Percentiles rank a stretch among this genome's conserved stretches.
Conservation (phyloP, 108 stramenopile species). For the Nannochloropsis oceanica region DNA sequence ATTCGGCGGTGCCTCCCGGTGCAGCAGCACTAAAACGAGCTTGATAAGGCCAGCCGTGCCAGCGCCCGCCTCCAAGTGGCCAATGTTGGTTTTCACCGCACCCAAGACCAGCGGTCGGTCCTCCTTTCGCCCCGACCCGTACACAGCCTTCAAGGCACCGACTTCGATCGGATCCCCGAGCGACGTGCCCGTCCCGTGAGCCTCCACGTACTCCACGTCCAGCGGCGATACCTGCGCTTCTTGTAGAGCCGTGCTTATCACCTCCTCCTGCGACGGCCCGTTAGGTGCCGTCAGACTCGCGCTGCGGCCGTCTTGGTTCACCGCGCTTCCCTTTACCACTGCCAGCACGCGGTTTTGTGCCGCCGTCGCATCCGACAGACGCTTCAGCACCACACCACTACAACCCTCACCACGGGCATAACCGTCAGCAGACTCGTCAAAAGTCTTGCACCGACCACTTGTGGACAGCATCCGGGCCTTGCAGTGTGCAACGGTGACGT, state of each 20-base stretch:
- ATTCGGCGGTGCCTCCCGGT: constrained; percentile 24
- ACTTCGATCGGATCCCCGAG: constrained; percentile 42
- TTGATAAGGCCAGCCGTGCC: constrained; percentile 39
- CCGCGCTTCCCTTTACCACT: constrained; percentile 15
- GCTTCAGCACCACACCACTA: constrained; percentile 10
- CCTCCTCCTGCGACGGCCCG: constrained; percentile 23
- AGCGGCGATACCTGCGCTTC: constrained; percentile 8
- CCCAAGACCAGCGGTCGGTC: constrained; percentile 30
- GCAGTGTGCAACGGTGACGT: constrained; percentile 10
- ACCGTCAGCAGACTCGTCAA: constrained; percentile 12
- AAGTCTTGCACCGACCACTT: constrained; percentile 29
- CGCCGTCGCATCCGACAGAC: constrained; percentile 2
- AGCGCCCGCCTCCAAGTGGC: constrained; percentile 39
- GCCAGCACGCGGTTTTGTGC: not conserved
- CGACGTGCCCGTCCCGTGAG: constrained; percentile 42
- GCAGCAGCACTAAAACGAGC: constrained; percentile 23
- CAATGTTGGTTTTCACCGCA: constrained; percentile 41
- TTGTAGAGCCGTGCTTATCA: constrained; percentile 11
- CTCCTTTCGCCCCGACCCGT: constrained; percentile 2
- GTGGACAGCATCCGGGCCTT: constrained; percentile 29
- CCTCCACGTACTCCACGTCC: constrained; percentile 34
- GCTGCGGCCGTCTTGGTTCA: constrained; percentile 37
- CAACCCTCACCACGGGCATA: constrained; percentile 11
- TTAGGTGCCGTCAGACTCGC: constrained; percentile 40
- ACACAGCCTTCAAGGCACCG: constrained; percentile 27